Percentiles rank a stretch among this genome's conserved stretches.
Evolutionary conservation across 257 asterid species (phyloP).

Genomic region (Mitragyna speciosa): DNA sequence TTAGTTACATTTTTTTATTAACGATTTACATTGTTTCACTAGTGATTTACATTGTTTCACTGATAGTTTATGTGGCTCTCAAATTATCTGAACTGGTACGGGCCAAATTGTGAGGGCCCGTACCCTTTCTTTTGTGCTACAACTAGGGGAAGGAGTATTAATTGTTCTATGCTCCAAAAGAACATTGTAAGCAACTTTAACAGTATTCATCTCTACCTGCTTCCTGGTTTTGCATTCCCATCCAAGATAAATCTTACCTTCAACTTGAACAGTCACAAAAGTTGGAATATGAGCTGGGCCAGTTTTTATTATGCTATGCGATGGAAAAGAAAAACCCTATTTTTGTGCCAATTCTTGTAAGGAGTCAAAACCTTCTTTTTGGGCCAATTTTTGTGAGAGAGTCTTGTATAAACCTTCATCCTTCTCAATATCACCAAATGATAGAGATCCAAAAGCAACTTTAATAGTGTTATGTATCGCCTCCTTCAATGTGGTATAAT

Average conservation of each 20-base stretch:
- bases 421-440: conserved; percentile 50
- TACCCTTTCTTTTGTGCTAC: no score
- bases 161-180: conserved; percentile 47
- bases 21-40: no score
- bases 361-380: conserved; percentile 43
- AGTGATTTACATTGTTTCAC: no score
- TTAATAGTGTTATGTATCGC: conserved; percentile 85
- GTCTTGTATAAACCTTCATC: conserved; percentile 66
- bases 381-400: conserved; percentile 65
- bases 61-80: no score
- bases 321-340: no score
- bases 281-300: conserved; percentile 55
- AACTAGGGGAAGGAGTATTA: no score
- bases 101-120: no score
- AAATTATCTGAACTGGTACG: no score
- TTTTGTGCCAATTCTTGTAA: no score
- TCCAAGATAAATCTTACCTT: conserved; percentile 45
- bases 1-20: no score
- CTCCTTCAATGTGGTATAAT: conserved; percentile 61
- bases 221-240: conserved; percentile 65
- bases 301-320: conserved; percentile 41
- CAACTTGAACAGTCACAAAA: conserved; percentile 59
- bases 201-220: conserved; percentile 79
- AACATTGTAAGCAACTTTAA: conserved; percentile 57
- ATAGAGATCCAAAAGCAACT: conserved; percentile 61